Conservation (phyloP, 2,329 filamentous ascomycete genomes). For the Scedosporium boydii region DNA sequence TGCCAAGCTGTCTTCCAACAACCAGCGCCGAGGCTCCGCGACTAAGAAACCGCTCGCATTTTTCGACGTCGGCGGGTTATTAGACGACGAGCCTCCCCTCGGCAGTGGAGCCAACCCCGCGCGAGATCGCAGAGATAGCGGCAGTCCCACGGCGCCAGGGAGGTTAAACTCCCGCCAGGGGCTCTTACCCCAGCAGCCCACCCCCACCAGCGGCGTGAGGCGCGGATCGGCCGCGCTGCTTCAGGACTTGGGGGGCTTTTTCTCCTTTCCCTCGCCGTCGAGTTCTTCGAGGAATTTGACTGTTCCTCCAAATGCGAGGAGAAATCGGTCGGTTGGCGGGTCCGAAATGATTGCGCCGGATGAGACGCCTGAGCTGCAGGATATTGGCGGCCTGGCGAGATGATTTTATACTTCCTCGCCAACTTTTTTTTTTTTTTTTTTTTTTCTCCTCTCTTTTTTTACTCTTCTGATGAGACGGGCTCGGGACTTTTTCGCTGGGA, state of each 20-base stretch:
- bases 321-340: not conserved
- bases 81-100: conserved; percentile 40
- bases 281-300: not conserved
- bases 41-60: conserved; percentile 51
- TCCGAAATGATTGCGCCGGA: not conserved
- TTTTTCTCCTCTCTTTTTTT: not conserved
- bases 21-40: conserved; percentile 23
- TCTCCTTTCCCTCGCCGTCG: conserved; percentile 2
- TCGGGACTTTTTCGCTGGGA: not conserved
- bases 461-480: not conserved
- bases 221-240: conserved; percentile 49
- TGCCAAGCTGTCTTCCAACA: conserved; percentile 28
- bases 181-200: conserved; percentile 25
- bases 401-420: not conserved
- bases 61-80: conserved; percentile 73
- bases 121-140: conserved; percentile 18
- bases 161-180: conserved; percentile 17
- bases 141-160: conserved; percentile 19
- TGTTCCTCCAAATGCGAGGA: not conserved
- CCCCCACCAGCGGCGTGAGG: conserved; percentile 33
- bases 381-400: not conserved
- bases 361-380: not conserved
- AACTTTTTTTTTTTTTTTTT: not conserved
- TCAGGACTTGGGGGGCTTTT: conserved; percentile 46
- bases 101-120: conserved; percentile 22